Evolutionary conservation across 2,329 filamentous ascomycete species (phyloP).

Genomic region (Apiospora hydei): DNA sequence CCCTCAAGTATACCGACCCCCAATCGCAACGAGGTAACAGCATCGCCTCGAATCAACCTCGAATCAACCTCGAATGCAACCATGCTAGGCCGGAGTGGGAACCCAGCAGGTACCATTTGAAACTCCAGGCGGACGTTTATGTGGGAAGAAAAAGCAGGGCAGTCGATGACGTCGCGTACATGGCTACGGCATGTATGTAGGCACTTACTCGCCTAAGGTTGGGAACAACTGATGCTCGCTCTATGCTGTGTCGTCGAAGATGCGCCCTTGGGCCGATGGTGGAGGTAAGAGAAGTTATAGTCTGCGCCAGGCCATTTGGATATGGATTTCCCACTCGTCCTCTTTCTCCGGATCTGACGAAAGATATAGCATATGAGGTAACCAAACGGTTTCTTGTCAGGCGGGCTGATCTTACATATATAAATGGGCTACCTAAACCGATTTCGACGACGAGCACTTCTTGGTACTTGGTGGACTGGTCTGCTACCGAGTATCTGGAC

Average conservation of each 20-base stretch:
- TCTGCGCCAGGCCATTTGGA: not conserved
- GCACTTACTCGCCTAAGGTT: conserved; percentile 9
- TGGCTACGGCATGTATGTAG: not conserved
- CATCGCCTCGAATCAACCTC: not conserved
- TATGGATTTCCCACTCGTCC: not conserved
- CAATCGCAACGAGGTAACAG: not conserved
- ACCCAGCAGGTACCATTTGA: not conserved
- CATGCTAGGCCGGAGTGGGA: not conserved
- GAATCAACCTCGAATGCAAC: not conserved
- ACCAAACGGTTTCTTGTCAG: not conserved
- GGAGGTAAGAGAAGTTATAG: not conserved
- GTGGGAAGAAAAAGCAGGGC: not conserved
- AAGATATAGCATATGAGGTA: not conserved
- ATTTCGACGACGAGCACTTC: not conserved
- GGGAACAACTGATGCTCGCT: not conserved
- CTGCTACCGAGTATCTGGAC: not conserved
- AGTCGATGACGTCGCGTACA: not conserved
- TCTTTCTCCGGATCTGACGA: not conserved
- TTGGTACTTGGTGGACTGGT: not conserved
- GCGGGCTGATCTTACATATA: conserved; percentile 17
- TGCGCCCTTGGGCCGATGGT: not conserved
- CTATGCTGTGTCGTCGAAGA: not conserved
- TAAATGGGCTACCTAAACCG: conserved; percentile 1
- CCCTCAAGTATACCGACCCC: not conserved
- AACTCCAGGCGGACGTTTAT: not conserved